Base-by-base conservation (phyloP, 352 stramenopile species). In the Globisporangium abappressorium region DNA sequence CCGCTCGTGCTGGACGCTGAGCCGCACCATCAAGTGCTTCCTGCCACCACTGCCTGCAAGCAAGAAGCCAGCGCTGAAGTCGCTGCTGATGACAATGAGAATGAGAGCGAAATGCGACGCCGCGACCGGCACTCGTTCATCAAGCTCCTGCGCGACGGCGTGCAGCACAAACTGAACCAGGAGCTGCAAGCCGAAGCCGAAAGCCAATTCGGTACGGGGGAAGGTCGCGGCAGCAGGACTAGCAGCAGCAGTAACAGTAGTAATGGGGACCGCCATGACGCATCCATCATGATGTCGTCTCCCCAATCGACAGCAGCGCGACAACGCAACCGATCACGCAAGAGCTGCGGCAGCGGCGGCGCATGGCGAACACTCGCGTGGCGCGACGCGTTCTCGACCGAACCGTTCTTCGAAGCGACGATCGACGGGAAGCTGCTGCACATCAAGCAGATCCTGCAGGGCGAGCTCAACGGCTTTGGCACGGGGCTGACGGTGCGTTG, bases 381-480 rank as follows among this genome's bases (percentile, higher is more conserved):
- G 86, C 82, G 88, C 12, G 83, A 94, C 53, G 79, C 74, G 51
- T 87, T 85, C 70, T 86, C 84, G 11, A 87, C 84, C 66, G 82
- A 78, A 20, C 80, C 82, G 18, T 89, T 79, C 65, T 95, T 94
- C 69, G 64, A 77, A 20, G 79, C 82, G 57, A 75, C 72, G 1
- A 64, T 94, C 5, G 68, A 57, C 22, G 78, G 70, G 5, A 73
- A 62, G 15, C 73, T 72, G 26, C 68, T 94, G 55, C 79, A 77
- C 22, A 79, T 94, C 68, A 83, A 89, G 64, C 88, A 96, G 66
- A 65, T 92, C 36, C 72, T 90, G 47, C 82, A 94, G 65, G 88
- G 86, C 54, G 88, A 96, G 61, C 75, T 94, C 58, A 89, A 91
- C 34, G 86, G 88, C 18, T 85, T 94, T 53, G 86, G 88, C 61